phyloP scores from a whole-genome alignment of 306 rosid genomes.

The Lupinus albus region DNA sequence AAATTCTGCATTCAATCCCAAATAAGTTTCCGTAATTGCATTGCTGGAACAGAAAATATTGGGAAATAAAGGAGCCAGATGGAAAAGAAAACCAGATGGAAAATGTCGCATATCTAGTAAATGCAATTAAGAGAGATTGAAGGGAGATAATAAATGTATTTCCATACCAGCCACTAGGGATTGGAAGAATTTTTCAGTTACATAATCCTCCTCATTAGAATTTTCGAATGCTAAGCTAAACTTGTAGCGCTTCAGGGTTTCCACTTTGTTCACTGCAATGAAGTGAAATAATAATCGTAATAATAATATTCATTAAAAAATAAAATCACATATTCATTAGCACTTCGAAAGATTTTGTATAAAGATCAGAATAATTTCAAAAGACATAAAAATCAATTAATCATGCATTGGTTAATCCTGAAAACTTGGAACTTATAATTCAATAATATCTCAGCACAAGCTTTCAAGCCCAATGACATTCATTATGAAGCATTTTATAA shows the following conservation, averaged over 20 bases:
- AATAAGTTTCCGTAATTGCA: slow-evolving; percentile 23
- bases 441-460: slow-evolving; percentile 15
- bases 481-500: slow-evolving; percentile 5
- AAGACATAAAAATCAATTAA: slow-evolving; percentile 8
- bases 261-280: slow-evolving; percentile 80
- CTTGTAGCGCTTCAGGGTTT: slow-evolving; percentile 80
- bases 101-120: slow-evolving; percentile 30
- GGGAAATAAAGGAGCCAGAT: neutral
- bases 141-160: slow-evolving; percentile 33
- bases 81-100: slow-evolving; percentile 10
- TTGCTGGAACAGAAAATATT: slow-evolving; percentile 22
- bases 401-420: slow-evolving; percentile 5
- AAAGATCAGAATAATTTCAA: slow-evolving; percentile 14
- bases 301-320: slow-evolving; percentile 17
- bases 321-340: neutral
- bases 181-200: slow-evolving; percentile 96
- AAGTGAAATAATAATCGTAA: neutral
- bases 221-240: slow-evolving; percentile 98
- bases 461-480: slow-evolving; percentile 19
- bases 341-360: slow-evolving; percentile 26
- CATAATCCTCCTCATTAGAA: slow-evolving; percentile 98
- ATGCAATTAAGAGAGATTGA: slow-evolving; percentile 33
- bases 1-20: slow-evolving; percentile 22
- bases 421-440: neutral
- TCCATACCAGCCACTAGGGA: slow-evolving; percentile 95